Evolutionary conservation across 2,329 filamentous ascomycete species (phyloP).

Genomic region (Ramularia collo-cygni): DNA sequence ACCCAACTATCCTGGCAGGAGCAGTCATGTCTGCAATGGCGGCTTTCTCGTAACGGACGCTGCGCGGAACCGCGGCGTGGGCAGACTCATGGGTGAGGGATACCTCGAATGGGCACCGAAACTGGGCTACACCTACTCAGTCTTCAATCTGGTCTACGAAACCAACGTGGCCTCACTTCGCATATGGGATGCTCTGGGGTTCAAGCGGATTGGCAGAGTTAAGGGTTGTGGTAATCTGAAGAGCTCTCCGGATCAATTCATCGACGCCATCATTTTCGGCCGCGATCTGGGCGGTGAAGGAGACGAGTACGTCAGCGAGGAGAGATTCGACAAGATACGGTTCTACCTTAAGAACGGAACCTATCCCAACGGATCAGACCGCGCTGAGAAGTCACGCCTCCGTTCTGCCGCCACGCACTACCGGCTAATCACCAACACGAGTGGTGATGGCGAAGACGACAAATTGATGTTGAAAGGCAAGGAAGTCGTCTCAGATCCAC

Average conservation of each 20-base stretch:
- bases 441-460: constrained; percentile 50
- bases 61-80: constrained; percentile 43
- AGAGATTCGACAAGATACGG: constrained; percentile 97
- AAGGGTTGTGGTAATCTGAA: constrained; percentile 46
- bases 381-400: constrained; percentile 90
- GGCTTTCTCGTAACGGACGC: constrained; percentile 45
- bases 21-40: constrained; percentile 78
- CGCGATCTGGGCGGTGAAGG: constrained; percentile 54
- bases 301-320: constrained; percentile 83
- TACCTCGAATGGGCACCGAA: constrained; percentile 49
- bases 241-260: constrained; percentile 39
- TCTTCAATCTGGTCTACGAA: constrained; percentile 93
- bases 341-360: constrained; percentile 93
- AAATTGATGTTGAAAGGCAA: constrained; percentile 96
- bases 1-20: constrained; percentile 85
- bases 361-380: constrained; percentile 87
- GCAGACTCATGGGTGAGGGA: constrained; percentile 45
- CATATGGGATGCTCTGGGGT: constrained; percentile 87
- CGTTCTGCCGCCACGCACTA: constrained; percentile 93
- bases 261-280: constrained; percentile 54
- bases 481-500: constrained; percentile 87
- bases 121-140: constrained; percentile 77
- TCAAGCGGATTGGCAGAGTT: constrained; percentile 84
- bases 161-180: constrained; percentile 84
- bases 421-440: constrained; percentile 56